phyloP scores from a whole-genome alignment of 257 asterid genomes.

The Capsicum chinense region DNA sequence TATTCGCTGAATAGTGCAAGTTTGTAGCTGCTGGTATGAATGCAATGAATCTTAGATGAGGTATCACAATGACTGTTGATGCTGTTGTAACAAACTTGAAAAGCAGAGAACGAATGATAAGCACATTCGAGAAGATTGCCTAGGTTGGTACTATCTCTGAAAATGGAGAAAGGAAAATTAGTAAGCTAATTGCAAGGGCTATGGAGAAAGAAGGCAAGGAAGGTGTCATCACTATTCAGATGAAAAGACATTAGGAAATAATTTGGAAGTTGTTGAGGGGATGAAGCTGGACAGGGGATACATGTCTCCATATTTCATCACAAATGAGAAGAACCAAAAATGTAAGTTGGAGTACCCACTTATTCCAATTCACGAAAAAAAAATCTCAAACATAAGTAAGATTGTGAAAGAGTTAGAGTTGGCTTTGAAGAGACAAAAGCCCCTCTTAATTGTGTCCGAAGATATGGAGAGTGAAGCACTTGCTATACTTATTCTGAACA shows the following conservation, averaged over 20 bases:
- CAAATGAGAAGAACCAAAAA: constrained; percentile 59
- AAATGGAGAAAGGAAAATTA: constrained; percentile 64
- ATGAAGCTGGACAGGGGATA: constrained; percentile 70
- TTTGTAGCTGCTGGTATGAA: constrained; percentile 75
- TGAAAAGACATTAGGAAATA: constrained; percentile 57
- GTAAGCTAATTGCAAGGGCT: constrained; percentile 69
- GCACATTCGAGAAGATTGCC: constrained; percentile 63
- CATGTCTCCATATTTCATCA: constrained; percentile 61
- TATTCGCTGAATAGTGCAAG: constrained; percentile 62
- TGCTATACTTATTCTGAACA: constrained; percentile 60
- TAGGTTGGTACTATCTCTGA: constrained; percentile 68
- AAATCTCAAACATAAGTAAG: constrained; percentile 48
- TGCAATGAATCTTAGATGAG: constrained; percentile 67
- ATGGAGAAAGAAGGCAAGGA: constrained; percentile 75
- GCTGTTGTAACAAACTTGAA: constrained; percentile 54
- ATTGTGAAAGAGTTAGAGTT: constrained; percentile 53
- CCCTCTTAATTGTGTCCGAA: constrained; percentile 59
- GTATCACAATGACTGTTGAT: constrained; percentile 64
- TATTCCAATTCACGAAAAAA: constrained; percentile 62
- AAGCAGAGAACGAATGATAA: constrained; percentile 61
- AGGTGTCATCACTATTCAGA: constrained; percentile 70
- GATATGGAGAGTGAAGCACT: constrained; percentile 63
- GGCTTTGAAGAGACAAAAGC: constrained; percentile 60
- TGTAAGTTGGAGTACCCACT: constrained; percentile 62
- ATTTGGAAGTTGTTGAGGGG: constrained; percentile 67